Evolutionary conservation across 1,139 yeast genomes (phyloP).

Genomic region (Nakaseomyces delphensis): DNA sequence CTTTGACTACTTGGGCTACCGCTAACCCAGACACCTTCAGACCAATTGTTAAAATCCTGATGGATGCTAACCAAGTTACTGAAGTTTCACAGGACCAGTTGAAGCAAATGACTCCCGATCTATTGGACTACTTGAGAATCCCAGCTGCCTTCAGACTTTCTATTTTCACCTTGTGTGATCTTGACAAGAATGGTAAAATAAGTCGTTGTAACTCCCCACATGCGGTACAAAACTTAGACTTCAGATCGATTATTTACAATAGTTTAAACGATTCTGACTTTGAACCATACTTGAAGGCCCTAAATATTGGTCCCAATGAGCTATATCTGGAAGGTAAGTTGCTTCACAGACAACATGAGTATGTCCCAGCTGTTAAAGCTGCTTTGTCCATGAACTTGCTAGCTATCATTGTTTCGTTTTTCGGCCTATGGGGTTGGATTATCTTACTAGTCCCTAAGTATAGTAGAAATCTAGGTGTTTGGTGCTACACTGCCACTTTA

Average conservation of each 20-base stretch:
- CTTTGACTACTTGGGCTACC: slow-evolving; percentile 24
- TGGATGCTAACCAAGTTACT: slow-evolving; percentile 13
- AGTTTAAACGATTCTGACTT: slow-evolving; percentile 27
- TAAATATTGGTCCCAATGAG: slow-evolving; percentile 24
- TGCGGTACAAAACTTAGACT: slow-evolving; percentile 27
- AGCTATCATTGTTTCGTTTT: slow-evolving; percentile 22
- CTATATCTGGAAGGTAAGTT: slow-evolving; percentile 27
- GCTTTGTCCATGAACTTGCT: slow-evolving; percentile 24
- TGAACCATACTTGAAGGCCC: slow-evolving; percentile 26
- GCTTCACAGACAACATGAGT: slow-evolving; percentile 23
- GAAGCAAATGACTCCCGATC: slow-evolving; percentile 19
- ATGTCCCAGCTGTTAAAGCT: slow-evolving; percentile 28
- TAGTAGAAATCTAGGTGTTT: slow-evolving; percentile 6
- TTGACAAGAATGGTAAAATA: slow-evolving; percentile 17
- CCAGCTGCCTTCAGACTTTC: slow-evolving; percentile 26
- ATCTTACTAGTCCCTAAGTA: slow-evolving; percentile 7
- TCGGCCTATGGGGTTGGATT: slow-evolving; percentile 13
- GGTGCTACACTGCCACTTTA: slow-evolving; percentile 10
- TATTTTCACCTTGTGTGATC: slow-evolving; percentile 28
- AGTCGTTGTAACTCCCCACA: slow-evolving; percentile 22
- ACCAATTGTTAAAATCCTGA: slow-evolving; percentile 23
- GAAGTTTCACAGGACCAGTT: slow-evolving; percentile 19
- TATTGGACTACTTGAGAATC: slow-evolving; percentile 22
- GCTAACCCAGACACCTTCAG: slow-evolving; percentile 20
- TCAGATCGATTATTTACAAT: slow-evolving; percentile 24